These are phyloP conservation scores for Grigorovia yakushimaensis DNA, from an alignment of 805 yeast genomes.

Conservation along the genomic window DNA sequence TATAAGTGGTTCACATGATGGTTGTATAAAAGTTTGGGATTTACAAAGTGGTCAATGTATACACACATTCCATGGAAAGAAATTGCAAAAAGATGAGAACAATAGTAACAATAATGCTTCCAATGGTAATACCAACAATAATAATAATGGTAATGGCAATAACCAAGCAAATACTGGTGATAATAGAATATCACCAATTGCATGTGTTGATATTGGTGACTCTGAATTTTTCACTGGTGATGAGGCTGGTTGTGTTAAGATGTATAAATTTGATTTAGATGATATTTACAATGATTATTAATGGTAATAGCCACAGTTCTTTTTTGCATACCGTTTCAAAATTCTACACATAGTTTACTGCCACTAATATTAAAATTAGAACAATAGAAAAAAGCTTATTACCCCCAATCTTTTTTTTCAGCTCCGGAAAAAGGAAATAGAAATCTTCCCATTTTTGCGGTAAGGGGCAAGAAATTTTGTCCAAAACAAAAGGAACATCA, in stretches of 20 bases:
- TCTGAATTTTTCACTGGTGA: constrained; percentile 84
- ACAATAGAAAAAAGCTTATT: no score
- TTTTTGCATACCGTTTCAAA: neutral
- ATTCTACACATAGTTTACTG: neutral
- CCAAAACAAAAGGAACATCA: neutral
- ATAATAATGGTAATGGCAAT: neutral
- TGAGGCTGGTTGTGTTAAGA: constrained; percentile 77
- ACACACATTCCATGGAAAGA: constrained; percentile 72
- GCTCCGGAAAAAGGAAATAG: neutral
- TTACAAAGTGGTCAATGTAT: constrained; percentile 87
- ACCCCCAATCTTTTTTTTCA: neutral
- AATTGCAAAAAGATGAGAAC: constrained; percentile 9
- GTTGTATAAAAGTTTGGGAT: constrained; percentile 90
- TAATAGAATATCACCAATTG: constrained; percentile 25
- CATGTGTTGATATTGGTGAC: constrained; percentile 80
- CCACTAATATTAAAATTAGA: neutral
- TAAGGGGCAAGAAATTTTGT: neutral
- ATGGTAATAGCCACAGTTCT: no score
- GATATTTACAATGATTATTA: constrained; percentile 12
- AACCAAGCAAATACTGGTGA: neutral
- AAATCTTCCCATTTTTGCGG: neutral
- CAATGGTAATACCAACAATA: constrained; percentile 4
- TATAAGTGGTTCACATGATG: constrained; percentile 90
- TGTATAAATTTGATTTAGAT: constrained; percentile 62
- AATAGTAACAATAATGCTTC: constrained; percentile 19